These are phyloP conservation scores for Scleroderma bovista DNA, from an alignment of 768 basidiomycete species.

Conservation along the genomic window DNA sequence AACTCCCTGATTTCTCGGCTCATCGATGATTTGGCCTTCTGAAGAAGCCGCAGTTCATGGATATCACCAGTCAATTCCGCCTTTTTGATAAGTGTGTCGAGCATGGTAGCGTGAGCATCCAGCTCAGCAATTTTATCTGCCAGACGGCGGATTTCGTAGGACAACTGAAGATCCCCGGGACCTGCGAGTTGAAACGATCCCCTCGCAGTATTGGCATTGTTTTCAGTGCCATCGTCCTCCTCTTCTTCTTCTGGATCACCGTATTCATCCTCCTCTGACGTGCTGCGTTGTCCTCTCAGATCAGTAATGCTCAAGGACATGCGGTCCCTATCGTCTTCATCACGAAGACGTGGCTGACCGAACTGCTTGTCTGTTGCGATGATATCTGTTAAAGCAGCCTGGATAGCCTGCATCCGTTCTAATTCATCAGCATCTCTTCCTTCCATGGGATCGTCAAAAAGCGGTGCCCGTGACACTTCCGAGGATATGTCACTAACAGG, in stretches of 20 bases:
- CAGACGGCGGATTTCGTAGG: slow-evolving; percentile 79
- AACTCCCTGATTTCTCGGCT: slow-evolving; percentile 78
- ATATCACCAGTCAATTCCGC: slow-evolving; percentile 91
- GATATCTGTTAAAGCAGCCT: slow-evolving; percentile 93
- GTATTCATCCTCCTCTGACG: slow-evolving; percentile 34
- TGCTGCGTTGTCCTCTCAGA: slow-evolving; percentile 23
- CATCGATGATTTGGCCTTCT: slow-evolving; percentile 77
- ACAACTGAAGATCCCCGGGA: slow-evolving; percentile 85
- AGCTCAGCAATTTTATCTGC: slow-evolving; percentile 69
- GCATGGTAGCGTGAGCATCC: slow-evolving; percentile 74
- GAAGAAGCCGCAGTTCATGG: slow-evolving; percentile 78
- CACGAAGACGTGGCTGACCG: slow-evolving; percentile 12
- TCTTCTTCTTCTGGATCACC: slow-evolving; percentile 41
- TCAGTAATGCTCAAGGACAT: slow-evolving; percentile 6
- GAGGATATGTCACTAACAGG: slow-evolving; percentile 48
- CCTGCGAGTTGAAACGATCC: slow-evolving; percentile 70
- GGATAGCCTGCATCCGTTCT: slow-evolving; percentile 91
- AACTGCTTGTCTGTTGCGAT: slow-evolving; percentile 75
- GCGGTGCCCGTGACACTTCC: slow-evolving; percentile 58
- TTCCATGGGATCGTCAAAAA: slow-evolving; percentile 81
- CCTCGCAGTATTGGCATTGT: slow-evolving; percentile 29
- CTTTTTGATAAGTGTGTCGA: slow-evolving; percentile 87
- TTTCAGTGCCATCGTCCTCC: slow-evolving; percentile 30
- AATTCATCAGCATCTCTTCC: slow-evolving; percentile 55
- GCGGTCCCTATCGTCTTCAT: slow-evolving; percentile 4